A percentile compares a stretch with the other conserved stretches of the same genome.
phyloP scores from a whole-genome alignment of 176 grass and related monocot species.

The Triticum aestivum region IWGSC_CS_RefSeq_v2.1 NC_057798.1:542359167-542359666 shows the following conservation, averaged over 20 bases:
- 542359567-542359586: slow-evolving; percentile 37
- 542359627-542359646: slow-evolving; percentile 15
- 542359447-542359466: slow-evolving; percentile 46
- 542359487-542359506: slow-evolving; percentile 54
- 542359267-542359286: slow-evolving; percentile 22
- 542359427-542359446: slow-evolving; percentile 50
- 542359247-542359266: slow-evolving; percentile 25
- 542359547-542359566: slow-evolving; percentile 46
- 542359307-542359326: slow-evolving; percentile 56
- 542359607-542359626: background rate
- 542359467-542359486: slow-evolving; percentile 40
- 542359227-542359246: slow-evolving; percentile 44
- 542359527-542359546: slow-evolving; percentile 56
- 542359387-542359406: slow-evolving; percentile 33
- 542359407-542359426: slow-evolving; percentile 42
- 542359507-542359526: slow-evolving; percentile 33
- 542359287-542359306: slow-evolving; percentile 40
- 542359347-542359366: slow-evolving; percentile 39
- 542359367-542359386: slow-evolving; percentile 38
- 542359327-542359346: slow-evolving; percentile 34
- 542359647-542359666: background rate
- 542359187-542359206: slow-evolving; percentile 30
- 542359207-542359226: slow-evolving; percentile 39
- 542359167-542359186: slow-evolving; percentile 40
- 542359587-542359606: background rate